These are phyloP conservation scores for Pilasporangium apinafurcum DNA, from an alignment of 352 stramenopile genomes.

Conservation along the genomic window DNA sequence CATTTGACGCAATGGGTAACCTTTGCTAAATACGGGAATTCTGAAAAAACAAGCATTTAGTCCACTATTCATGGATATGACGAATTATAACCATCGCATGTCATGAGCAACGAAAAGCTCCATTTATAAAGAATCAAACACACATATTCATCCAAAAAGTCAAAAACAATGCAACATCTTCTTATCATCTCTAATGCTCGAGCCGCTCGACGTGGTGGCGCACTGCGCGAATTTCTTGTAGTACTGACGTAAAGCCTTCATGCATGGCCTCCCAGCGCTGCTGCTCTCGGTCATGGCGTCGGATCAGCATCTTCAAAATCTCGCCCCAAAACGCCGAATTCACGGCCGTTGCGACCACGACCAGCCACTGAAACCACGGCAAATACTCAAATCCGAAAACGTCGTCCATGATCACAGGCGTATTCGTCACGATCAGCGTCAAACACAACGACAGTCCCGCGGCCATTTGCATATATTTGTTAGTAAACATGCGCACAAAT, in stretches of 20 bases:
- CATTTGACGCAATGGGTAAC: no score
- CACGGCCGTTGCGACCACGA: constrained; percentile 20
- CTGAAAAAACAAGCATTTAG: no score
- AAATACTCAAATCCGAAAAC: constrained; percentile 69
- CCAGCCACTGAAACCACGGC: constrained; percentile 47
- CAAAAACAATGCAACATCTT: neutral
- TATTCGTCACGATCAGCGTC: constrained; percentile 33
- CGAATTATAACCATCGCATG: no score
- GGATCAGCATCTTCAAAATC: constrained; percentile 38
- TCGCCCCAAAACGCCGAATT: constrained; percentile 37
- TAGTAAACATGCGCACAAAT: constrained; percentile 53
- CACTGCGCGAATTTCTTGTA: constrained; percentile 57
- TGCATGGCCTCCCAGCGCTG: constrained; percentile 37
- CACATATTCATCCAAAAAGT: neutral
- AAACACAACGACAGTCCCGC: no score
- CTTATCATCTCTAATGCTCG: constrained; percentile 10
- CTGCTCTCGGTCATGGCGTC: constrained; percentile 24
- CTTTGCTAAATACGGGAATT: no score
- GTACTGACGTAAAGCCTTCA: constrained; percentile 43
- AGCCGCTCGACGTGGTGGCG: constrained; percentile 46
- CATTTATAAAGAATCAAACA: neutral
- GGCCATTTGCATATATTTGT: constrained; percentile 64
- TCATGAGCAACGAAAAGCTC: no score
- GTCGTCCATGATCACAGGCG: constrained; percentile 43
- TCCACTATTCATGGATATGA: no score